These are phyloP conservation scores for Nissolia schottii DNA, from an alignment of 306 rosid species.

Conservation along the genomic window DNA sequence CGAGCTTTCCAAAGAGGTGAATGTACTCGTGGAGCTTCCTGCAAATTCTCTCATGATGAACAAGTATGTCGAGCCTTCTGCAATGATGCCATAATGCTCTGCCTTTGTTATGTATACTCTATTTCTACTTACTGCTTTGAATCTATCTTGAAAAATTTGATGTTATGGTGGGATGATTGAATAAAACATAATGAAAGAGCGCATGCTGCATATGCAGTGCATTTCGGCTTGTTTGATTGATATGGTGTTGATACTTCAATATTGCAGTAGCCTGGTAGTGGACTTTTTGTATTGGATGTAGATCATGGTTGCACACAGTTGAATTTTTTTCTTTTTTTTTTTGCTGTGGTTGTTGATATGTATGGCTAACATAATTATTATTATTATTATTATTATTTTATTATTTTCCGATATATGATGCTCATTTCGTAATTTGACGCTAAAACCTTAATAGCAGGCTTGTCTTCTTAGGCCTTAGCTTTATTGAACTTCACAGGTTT, in stretches of 20 bases:
- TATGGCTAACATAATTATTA: background rate
- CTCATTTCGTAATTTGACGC: background rate
- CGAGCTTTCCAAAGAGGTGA: slow-evolving; percentile 92
- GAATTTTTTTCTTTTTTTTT: background rate
- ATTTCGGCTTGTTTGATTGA: slow-evolving; percentile 4
- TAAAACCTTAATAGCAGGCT: background rate
- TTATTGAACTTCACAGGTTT: background rate
- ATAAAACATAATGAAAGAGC: background rate
- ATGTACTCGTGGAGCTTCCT: slow-evolving; percentile 85
- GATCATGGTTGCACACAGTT: background rate
- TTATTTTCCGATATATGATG: too few relatives aligned
- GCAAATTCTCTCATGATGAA: slow-evolving; percentile 90
- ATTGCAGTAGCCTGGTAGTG: background rate
- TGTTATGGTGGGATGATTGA: background rate
- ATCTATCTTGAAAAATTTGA: background rate
- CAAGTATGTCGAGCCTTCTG: slow-evolving; percentile 44
- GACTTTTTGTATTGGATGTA: background rate
- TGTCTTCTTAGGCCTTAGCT: background rate
- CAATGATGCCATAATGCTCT: background rate
- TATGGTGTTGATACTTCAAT: background rate
- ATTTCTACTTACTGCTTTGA: background rate
- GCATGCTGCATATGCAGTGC: background rate
- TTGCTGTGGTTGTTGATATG: background rate
- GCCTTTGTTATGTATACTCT: background rate
- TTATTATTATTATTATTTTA: too few relatives aligned